These are phyloP conservation scores for Oidiodendron maius DNA, from an alignment of 495 filamentous ascomycete species.

Conservation along the genomic window DNA sequence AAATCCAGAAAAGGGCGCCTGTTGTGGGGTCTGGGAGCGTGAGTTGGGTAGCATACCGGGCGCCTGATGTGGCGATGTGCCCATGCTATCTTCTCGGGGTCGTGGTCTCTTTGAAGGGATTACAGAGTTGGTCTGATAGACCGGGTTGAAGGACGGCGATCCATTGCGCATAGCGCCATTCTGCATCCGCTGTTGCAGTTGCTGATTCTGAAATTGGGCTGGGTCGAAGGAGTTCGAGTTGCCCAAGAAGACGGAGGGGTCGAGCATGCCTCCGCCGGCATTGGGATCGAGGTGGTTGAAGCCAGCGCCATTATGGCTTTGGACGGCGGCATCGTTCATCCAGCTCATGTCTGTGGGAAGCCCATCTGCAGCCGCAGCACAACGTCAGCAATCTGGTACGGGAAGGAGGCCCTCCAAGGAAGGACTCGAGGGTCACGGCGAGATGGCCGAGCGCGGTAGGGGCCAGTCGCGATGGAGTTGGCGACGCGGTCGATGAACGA, in stretches of 20 bases:
- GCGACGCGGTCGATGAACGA: conserved; percentile 20
- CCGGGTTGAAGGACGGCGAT: conserved; percentile 64
- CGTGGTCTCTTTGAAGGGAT: conserved; percentile 84
- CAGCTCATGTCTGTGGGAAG: conserved; percentile 67
- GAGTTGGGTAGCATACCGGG: conserved; percentile 71
- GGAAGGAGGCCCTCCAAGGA: conserved; percentile 21
- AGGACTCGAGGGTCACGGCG: conserved; percentile 9
- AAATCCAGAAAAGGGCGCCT: conserved; percentile 59
- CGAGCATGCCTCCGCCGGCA: conserved; percentile 47
- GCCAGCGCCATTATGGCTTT: conserved; percentile 72
- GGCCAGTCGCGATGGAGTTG: conserved; percentile 20
- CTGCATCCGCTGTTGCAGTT: conserved; percentile 63
- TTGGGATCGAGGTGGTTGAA: conserved; percentile 59
- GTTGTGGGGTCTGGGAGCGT: conserved; percentile 88
- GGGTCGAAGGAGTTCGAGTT: conserved; percentile 45
- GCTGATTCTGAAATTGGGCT: conserved; percentile 47
- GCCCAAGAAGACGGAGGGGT: conserved; percentile 45
- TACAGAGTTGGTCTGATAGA: conserved; percentile 73
- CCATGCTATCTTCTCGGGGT: conserved; percentile 75
- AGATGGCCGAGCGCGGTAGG: conserved; percentile 19
- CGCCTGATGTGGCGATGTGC: conserved; percentile 73
- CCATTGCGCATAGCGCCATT: conserved; percentile 79
- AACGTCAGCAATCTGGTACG: conserved; percentile 40
- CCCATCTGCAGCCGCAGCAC: conserved; percentile 50
- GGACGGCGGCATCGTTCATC: conserved; percentile 70